Evolutionary conservation across 208 protist genomes (phyloP), one percentile per base, ranked within the genome.

Genomic region (Blechomonas ayalai): DNA sequence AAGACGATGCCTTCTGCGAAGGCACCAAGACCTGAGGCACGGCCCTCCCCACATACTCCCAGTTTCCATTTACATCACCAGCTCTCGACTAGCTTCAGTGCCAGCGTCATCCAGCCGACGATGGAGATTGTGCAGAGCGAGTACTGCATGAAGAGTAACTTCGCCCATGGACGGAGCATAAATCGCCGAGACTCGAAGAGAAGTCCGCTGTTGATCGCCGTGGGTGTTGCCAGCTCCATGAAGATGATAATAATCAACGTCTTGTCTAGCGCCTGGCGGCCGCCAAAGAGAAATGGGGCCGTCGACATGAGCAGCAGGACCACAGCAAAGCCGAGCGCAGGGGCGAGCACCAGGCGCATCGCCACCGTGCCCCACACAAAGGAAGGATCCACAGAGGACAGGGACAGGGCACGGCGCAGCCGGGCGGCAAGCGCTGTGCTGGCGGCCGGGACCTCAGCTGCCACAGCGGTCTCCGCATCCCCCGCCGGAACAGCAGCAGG

Each of bases 81-180:
- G n/a, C n/a, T 49, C 23, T 46, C 33, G 33, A 71, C 55, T 33
- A 67, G 62, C 36, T 37, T 51, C 29, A 92, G 57, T 0, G 71
- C 61, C 10, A 84, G 19, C 10, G 64, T 65, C 19, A 59, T 54
- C 80, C 83, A 92, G 57, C 67, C 34, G 27, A 86, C 60, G 36
- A 85, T 62, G 8, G 68, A 67, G 10, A 83, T 8, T 0, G 61
- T 70, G 55, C 69, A 84, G 4, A 68, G 44, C 1, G 79, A 27
- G 59, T 92, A 88, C 63, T 85, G 77, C 31, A 79, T 81, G 34
- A 89, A 79, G 4, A 92, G 66, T 79, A 89, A 83, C 47, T 73
- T 83, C 0, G 78, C 56, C 74, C 76, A 89, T 20, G 46, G 56
- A 13, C 62, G 75, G 15, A 62, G 66, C 73, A 86, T 85, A 49